Conservation (phyloP, 78 protist species). For the Dictyostelium capitatum region DNA sequence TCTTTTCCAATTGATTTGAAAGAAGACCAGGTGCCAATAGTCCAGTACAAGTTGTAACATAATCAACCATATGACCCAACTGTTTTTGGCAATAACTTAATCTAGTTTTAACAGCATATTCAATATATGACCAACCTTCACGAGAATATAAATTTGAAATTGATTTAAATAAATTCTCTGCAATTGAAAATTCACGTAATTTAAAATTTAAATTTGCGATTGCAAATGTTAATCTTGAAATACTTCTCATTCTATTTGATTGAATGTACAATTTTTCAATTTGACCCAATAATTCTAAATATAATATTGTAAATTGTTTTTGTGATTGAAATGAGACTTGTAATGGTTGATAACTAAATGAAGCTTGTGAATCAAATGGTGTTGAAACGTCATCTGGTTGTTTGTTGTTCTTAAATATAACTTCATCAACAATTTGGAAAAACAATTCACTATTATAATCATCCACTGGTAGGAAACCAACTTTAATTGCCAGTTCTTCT, state of each 20-base stretch:
- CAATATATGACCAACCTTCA: constrained; percentile 51
- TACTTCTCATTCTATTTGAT: constrained; percentile 57
- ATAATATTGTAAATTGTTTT: constrained; percentile 37
- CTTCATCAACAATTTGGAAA: constrained; percentile 13
- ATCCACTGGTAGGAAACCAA: constrained; percentile 36
- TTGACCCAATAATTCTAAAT: constrained; percentile 29
- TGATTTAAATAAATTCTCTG: constrained; percentile 35
- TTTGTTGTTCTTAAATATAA: background rate
- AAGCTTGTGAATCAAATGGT: background rate
- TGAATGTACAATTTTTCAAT: constrained; percentile 43
- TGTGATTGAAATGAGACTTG: constrained; percentile 36
- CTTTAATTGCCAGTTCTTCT: constrained; percentile 36
- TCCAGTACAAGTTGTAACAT: constrained; percentile 35
- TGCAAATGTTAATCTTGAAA: constrained; percentile 39
- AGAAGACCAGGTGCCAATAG: constrained; percentile 55
- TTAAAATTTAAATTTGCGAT: constrained; percentile 44
- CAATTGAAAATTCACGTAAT: constrained; percentile 5
- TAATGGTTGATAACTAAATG: constrained; percentile 36
- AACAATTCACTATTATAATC: background rate
- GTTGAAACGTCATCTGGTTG: background rate
- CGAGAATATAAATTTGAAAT: constrained; percentile 49
- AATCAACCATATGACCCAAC: constrained; percentile 42
- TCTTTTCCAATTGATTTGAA: constrained; percentile 14
- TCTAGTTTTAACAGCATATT: constrained; percentile 58
- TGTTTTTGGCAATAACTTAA: constrained; percentile 52